A percentile compares a stretch with the other conserved stretches of the same genome.
These are phyloP conservation scores for Trifolium dubium DNA, from an alignment of 306 rosid species.

Conservation along the genomic window DNA sequence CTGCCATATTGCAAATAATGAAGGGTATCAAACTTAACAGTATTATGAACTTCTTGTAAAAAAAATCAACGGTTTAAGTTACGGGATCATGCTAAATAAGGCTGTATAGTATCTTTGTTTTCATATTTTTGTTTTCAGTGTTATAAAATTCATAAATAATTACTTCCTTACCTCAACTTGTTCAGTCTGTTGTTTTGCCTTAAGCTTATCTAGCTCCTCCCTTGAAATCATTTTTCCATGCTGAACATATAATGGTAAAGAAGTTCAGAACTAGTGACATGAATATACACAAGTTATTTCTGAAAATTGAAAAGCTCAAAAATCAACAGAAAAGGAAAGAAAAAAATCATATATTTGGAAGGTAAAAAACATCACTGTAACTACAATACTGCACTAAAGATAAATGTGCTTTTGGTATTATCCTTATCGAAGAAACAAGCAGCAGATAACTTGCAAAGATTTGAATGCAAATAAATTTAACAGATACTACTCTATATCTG, in stretches of 20 bases:
- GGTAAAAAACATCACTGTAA: not conserved
- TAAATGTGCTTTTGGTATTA: conserved; percentile 14
- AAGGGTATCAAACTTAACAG: conserved; percentile 36
- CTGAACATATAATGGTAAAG: conserved; percentile 56
- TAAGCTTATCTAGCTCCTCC: conserved; percentile 75
- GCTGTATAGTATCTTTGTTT: too few species aligned
- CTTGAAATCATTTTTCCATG: conserved; percentile 85
- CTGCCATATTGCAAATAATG: conserved; percentile 50
- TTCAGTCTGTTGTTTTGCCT: conserved; percentile 73
- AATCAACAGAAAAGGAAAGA: conserved; percentile 7
- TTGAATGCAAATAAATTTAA: conserved; percentile 19
- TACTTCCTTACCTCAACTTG: conserved; percentile 69
- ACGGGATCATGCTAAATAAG: not conserved
- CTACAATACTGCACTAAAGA: conserved; percentile 19
- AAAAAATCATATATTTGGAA: conserved; percentile 21
- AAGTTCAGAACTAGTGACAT: conserved; percentile 36
- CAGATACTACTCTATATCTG: conserved; percentile 6
- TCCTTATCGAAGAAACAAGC: conserved; percentile 20
- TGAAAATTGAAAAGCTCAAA: conserved; percentile 18
- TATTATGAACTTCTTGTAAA: not conserved
- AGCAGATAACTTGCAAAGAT: conserved; percentile 18
- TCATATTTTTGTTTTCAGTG: conserved; percentile 2
- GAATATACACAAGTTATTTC: conserved; percentile 14
- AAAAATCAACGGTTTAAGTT: not conserved
- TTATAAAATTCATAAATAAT: conserved; percentile 18